Evolutionary conservation across 257 asterid genomes (phyloP).

Genomic region (Jasminum sambac): DNA sequence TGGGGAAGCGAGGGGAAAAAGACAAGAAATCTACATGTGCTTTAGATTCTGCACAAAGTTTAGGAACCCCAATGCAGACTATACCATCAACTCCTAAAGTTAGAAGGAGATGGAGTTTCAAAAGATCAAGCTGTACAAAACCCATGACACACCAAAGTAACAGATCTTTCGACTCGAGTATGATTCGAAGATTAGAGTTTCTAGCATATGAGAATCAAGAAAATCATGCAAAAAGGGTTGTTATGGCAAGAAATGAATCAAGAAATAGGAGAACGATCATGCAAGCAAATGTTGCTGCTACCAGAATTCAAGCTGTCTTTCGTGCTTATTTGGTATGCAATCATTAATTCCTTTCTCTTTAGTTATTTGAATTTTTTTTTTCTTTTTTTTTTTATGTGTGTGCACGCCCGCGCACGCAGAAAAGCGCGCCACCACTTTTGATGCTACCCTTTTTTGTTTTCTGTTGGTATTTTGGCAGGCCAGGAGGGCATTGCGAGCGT

Average conservation of each 20-base stretch:
- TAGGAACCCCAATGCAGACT: conserved; percentile 17
- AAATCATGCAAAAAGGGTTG: conserved; percentile 16
- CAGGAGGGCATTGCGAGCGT: conserved; percentile 63
- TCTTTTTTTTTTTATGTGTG: too few species aligned
- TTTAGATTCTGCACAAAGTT: conserved; percentile 24
- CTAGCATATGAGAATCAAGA: conserved; percentile 37
- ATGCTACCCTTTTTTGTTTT: neutral
- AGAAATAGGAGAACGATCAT: neutral
- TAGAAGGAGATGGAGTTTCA: conserved; percentile 77
- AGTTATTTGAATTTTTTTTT: too few species aligned
- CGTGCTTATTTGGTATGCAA: conserved; percentile 66
- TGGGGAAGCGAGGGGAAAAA: conserved; percentile 58
- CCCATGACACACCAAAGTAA: conserved; percentile 28
- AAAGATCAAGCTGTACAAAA: conserved; percentile 36
- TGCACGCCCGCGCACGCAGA: too few species aligned
- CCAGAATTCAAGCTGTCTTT: conserved; percentile 61
- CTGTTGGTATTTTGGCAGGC: conserved; percentile 43
- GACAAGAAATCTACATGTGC: conserved; percentile 35
- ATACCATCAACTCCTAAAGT: conserved; percentile 37
- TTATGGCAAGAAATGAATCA: conserved; percentile 21
- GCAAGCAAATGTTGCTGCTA: conserved; percentile 52
- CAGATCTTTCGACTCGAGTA: conserved; percentile 48
- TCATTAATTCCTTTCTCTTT: neutral
- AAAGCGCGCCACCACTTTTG: too few species aligned
- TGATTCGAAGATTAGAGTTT: conserved; percentile 34